Evolutionary conservation across 495 filamentous ascomycete genomes (phyloP).

Genomic region (Terfezia boudieri): DNA sequence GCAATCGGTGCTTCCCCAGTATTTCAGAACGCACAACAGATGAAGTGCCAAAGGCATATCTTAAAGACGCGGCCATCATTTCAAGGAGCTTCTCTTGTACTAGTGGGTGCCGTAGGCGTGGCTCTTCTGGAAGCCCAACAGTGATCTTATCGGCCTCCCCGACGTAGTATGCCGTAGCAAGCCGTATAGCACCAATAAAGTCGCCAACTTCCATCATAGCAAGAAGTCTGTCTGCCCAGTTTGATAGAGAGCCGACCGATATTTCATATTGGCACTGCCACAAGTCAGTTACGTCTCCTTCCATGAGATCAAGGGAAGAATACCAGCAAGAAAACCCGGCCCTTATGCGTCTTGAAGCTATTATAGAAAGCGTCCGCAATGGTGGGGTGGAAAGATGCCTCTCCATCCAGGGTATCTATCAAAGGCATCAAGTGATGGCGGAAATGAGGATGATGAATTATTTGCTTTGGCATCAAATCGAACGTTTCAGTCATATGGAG

Average conservation of each 20-base stretch:
- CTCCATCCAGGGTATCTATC: constrained; percentile 72
- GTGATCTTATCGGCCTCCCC: constrained; percentile 79
- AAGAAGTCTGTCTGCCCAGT: constrained; percentile 95
- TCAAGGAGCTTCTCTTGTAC: constrained; percentile 77
- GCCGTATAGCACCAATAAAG: constrained; percentile 68
- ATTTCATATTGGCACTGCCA: constrained; percentile 59
- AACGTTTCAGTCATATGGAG: constrained; percentile 85
- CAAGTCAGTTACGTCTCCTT: constrained; percentile 3
- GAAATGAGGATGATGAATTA: constrained; percentile 78
- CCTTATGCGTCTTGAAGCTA: constrained; percentile 91
- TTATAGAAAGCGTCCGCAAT: constrained; percentile 95
- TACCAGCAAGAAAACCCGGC: constrained; percentile 61
- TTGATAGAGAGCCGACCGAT: constrained; percentile 71
- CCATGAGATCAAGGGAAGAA: not conserved
- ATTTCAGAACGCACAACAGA: constrained; percentile 20
- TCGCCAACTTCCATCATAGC: constrained; percentile 90
- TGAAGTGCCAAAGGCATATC: constrained; percentile 48
- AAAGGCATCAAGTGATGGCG: constrained; percentile 58
- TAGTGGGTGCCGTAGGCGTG: constrained; percentile 47
- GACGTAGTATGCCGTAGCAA: constrained; percentile 79
- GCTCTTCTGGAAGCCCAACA: constrained; percentile 77
- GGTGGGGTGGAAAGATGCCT: constrained; percentile 76
- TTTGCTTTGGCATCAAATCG: constrained; percentile 74
- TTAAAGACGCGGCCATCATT: constrained; percentile 83
- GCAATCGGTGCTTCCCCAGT: constrained; percentile 35